Evolutionary conservation across 2,329 filamentous ascomycete genomes (phyloP).

Genomic region (Alternaria sp.): DNA sequence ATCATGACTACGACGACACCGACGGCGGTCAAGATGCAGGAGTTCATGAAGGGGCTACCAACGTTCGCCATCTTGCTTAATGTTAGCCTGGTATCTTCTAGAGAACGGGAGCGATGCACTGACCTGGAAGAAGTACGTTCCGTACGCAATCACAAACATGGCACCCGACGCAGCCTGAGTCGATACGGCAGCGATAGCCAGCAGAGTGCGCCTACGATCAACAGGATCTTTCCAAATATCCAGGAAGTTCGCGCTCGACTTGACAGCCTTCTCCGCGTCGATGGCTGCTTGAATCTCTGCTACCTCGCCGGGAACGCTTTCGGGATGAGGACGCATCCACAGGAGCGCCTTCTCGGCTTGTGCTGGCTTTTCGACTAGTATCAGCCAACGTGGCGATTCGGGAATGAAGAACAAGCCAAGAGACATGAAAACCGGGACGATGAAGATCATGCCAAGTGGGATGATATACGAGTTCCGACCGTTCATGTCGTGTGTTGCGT

Average conservation of each 20-base stretch:
- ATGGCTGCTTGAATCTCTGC: slow-evolving; percentile 37
- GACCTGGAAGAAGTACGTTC: slow-evolving; percentile 42
- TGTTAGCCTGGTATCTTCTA: neutral
- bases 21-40: slow-evolving; percentile 61
- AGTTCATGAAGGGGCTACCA: slow-evolving; percentile 59
- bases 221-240: slow-evolving; percentile 61
- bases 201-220: slow-evolving; percentile 58
- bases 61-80: slow-evolving; percentile 35
- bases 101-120: neutral
- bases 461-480: slow-evolving; percentile 50
- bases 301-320: slow-evolving; percentile 28
- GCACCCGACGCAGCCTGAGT: slow-evolving; percentile 62
- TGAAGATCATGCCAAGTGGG: slow-evolving; percentile 61
- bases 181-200: slow-evolving; percentile 57
- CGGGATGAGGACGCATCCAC: slow-evolving; percentile 37
- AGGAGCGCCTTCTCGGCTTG: slow-evolving; percentile 28
- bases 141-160: slow-evolving; percentile 54
- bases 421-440: slow-evolving; percentile 57
- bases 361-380: slow-evolving; percentile 26
- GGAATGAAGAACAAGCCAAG: slow-evolving; percentile 47
- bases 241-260: slow-evolving; percentile 57
- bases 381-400: slow-evolving; percentile 55
- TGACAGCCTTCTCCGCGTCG: slow-evolving; percentile 51
- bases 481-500: slow-evolving; percentile 47
- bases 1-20: slow-evolving; percentile 61